Evolutionary conservation across 768 basidiomycete genomes (phyloP).

Genomic region (Leccinum broughii): DNA sequence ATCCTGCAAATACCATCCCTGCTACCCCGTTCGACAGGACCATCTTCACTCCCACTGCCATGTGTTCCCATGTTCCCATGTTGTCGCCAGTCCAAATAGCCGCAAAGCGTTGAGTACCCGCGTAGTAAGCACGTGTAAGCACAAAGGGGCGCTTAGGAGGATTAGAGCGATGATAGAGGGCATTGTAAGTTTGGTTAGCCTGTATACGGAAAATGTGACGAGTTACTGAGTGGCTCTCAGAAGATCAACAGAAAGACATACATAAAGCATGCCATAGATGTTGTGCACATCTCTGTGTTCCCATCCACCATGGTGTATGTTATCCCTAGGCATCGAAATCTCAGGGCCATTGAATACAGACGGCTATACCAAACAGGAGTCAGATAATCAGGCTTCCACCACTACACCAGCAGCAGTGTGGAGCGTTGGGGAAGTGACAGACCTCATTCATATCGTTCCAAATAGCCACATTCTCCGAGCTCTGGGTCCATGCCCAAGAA

Average conservation of each 20-base stretch:
- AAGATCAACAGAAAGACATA: conserved; percentile 36
- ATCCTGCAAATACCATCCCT: conserved; percentile 89
- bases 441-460: conserved; percentile 99
- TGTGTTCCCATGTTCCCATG: conserved; percentile 98
- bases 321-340: conserved; percentile 78
- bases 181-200: conserved; percentile 84
- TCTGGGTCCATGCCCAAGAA: conserved; percentile 75
- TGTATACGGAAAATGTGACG: conserved; percentile 28
- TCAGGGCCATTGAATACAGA: conserved; percentile 99
- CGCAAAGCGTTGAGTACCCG: conserved; percentile 93
- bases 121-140: conserved; percentile 91
- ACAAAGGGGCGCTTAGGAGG: conserved; percentile 89
- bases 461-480: conserved; percentile 83
- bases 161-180: conserved; percentile 70
- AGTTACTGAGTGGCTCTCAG: background rate
- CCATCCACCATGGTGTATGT: conserved; percentile 91
- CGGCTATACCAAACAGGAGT: conserved; percentile 51
- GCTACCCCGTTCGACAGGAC: conserved; percentile 84
- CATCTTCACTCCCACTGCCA: conserved; percentile 93
- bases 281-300: conserved; percentile 98
- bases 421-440: conserved; percentile 9
- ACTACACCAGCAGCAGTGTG: background rate
- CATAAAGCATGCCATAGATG: conserved; percentile 93
- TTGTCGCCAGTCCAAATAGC: conserved; percentile 99
- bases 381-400: background rate